Base-by-base conservation (phyloP, 192 early-diverging fungal species). In the Linnemannia elongata region DNA sequence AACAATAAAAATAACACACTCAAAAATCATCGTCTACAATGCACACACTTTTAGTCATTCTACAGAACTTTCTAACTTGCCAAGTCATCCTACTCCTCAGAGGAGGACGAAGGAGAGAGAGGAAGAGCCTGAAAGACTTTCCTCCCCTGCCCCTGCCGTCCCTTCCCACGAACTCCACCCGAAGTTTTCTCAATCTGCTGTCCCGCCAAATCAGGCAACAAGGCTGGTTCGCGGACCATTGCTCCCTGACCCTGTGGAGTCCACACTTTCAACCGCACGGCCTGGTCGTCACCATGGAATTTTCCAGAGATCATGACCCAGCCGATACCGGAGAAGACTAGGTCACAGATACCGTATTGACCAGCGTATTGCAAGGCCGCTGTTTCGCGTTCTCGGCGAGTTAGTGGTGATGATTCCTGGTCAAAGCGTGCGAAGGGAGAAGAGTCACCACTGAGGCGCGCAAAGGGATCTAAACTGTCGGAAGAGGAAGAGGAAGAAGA, bases 271-370 rank as follows among this genome's bases (percentile, higher is more conserved):
- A 87, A 45, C 1, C 17, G 45, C 30, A 87, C 79, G 5, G 85
- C 76, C 35, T 81, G 75, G 0, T 81, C 35, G 3, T 76, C 70
- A 6, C 78, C 83, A 1, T 49, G 70, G 76, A 87, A 87, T 33
- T 87, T 87, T 52, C 85, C 85, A 10, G 85, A 87, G 33, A 87
- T 41, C 85, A 87, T 87, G 45, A 87, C 72, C 85, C 85, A 87
- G 8, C 85, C 85, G 70, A 87, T 60, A 20, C 85, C 85, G 33
- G 85, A 80, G 63, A 87, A 87, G 42, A 87, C 85, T 6, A 87
- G 38, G 35, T 87, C 85, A n/a, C 85, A 78, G 41, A 87, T 75
- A 4, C 85, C 85, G n/a, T 75, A 72, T 33, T 87, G 85, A 1
- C 85, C 85, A 5, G 63, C 45, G 24, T 78, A 38, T 63, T 87